Base-by-base conservation (phyloP, 441 rosid species). In the Gossypium armourianum region DNA sequence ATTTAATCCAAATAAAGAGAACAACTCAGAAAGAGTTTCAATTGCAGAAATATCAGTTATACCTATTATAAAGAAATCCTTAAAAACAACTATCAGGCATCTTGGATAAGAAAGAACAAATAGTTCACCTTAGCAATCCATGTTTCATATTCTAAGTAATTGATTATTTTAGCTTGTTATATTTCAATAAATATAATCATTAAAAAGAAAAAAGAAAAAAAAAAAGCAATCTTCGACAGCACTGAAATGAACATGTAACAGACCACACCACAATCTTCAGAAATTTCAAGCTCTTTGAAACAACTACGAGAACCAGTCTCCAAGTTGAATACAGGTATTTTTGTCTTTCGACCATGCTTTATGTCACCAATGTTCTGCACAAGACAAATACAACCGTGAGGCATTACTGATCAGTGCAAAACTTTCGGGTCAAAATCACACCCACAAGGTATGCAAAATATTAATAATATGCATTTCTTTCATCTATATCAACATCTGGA, bases 251-350 rank as follows among this genome's bases (percentile, higher is more conserved):
- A 74, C n/a, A n/a, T 21, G 68, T 57, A 69, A 87, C 88, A 71
- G 62, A 95, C 97, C 91, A 92, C 96, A n/a, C 97, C 96, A 60
- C 97, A 92, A 70, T 95, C 99, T 77, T 92, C 97, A 81, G 97
- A 83, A 78, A 95, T 88, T 83, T 83, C 89, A 62, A 95, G 93
- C 71, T 92, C 97, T 87, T 88, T 89, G 70, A 91, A 91, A 72
- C 94, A 90, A 76, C 85, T 88, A 57, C 95, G 88, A 78, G 90
- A 82, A 75, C 89, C 97, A 82, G 88, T 84, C 87, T 88, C 98
- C 92, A 92, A 78, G 80, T 95, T 90, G 75, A 90, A 90, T 73
- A 88, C 52, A 62, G 97, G 96, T 58, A 87, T 87, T 84, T 90
- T 86, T 66, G 98, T 90, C 85, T 85, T 87, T 72, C 83, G 86